Evolutionary conservation across 192 early-diverging fungal species (phyloP), one percentile per base, ranked within the genome.

Genomic region (Radiomyces spectabilis): DNA sequence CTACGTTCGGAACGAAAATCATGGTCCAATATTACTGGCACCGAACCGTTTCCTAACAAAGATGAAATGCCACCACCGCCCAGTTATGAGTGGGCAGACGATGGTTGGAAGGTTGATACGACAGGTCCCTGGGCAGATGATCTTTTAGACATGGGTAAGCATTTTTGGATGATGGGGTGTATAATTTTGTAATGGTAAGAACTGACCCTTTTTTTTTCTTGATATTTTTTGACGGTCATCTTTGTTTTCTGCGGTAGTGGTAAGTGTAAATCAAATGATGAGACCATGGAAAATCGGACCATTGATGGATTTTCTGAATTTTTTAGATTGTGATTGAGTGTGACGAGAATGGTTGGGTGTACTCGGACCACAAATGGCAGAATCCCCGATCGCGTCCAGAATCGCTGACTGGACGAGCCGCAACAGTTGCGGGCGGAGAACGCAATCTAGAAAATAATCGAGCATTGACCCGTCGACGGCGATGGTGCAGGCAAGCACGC

Each of bases 341-440:
- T 32, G 69, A 71, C 43, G 55, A 71, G 26, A 52, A 57, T 16
- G 69, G 69, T 15, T 71, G 69, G 69, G 59, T 66, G 19, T 71
- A 71, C 33, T 55, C 54, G 22, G 65, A 66, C 38, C 58, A 71
- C 31, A 35, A 46, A 35, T 71, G 69, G 69, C 18, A 45, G 30
- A 71, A 67, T n/a, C 48, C 53, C 21, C 37, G 35, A 30, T 18
- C 34, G 6, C 32, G 31, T 48, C 25, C 42, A 6, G 59, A 61
- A 7, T 31, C 59, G 9, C 31, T 48, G 4, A 6, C 46, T 24
- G 13, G 25, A 25, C 32, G 33, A 50, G 4, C 26, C 16, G 5
- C 30, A 4, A 33, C 32, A 27, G 10, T 44, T 10, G n/a, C n/a
- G n/a, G n/a, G n/a, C n/a, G n/a, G n/a, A n/a, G n/a, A n/a, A n/a